phyloP scores from a whole-genome alignment of 2,329 filamentous ascomycete species.

The Monilinia aucupariae region DNA sequence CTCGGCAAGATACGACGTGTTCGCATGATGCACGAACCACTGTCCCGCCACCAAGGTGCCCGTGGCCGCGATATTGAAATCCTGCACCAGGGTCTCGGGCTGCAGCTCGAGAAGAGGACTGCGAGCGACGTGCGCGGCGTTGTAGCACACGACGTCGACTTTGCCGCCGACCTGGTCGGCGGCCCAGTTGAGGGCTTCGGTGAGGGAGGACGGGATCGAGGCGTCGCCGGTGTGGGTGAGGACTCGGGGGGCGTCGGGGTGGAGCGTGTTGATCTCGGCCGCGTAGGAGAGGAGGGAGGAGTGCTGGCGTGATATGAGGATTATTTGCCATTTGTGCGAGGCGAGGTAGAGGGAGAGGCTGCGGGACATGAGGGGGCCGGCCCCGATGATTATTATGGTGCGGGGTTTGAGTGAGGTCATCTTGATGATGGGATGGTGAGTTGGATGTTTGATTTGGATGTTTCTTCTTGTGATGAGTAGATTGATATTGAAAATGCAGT shows the following conservation, averaged over 20 bases:
- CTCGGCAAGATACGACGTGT: background rate
- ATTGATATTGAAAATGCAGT: background rate
- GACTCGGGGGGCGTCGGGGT: background rate
- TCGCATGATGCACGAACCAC: conserved; percentile 5
- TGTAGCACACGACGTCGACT: conserved; percentile 9
- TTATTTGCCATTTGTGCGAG: conserved; percentile 11
- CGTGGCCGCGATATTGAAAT: background rate
- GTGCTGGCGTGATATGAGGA: conserved; percentile 2
- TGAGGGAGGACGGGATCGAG: background rate
- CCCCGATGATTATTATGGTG: conserved; percentile 9
- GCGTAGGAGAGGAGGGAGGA: background rate
- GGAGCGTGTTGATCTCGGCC: background rate
- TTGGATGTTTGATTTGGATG: background rate
- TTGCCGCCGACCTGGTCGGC: background rate
- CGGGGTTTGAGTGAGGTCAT: conserved; percentile 9
- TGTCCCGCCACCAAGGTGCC: conserved; percentile 10
- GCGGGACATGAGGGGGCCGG: conserved; percentile 14
- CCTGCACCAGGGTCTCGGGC: background rate
- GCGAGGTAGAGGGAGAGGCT: conserved; percentile 15
- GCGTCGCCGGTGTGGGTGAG: conserved; percentile 7
- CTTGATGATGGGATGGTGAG: background rate
- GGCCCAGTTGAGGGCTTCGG: conserved; percentile 8
- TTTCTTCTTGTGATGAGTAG: background rate
- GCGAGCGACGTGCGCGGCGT: background rate
- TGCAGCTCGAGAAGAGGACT: background rate